Evolutionary conservation across 2,329 filamentous ascomycete genomes (phyloP), one percentile per base, ranked within the genome.

Genomic region (Epichloe bromicola): DNA sequence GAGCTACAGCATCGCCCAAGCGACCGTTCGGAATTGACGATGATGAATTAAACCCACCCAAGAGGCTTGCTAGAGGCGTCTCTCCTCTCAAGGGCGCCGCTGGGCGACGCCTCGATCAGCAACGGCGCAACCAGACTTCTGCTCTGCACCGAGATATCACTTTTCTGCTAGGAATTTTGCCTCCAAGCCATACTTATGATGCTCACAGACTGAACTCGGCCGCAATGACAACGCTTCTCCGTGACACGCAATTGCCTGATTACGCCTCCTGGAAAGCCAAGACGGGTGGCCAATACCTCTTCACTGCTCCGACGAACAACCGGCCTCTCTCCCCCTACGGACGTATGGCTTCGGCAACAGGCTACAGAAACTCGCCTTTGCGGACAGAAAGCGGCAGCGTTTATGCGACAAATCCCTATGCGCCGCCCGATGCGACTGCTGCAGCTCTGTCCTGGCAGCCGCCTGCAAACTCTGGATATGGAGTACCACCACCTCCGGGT

Each of bases 61-160:
- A 90, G 58, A 96, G 97, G 65, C 77, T 96, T 48, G 79, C 84
- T 46, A 82, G 94, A 43, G 90, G 85, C n/a, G 89, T 87, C 51
- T 97, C 91, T 5, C 93, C 94, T 0, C 75, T 97, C 38, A 98
- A 97, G 65, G 88, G 88, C 14, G 87, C 88, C 1, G 88, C 91
- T 38, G 88, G 88, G 26, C 83, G 90, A 51, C 83, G 90, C 37
- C 74, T 94, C 20, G 88, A 93, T 60, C 86, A 93, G 63, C 83
- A 88, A 63, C 77, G 80, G 48, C 74, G 82, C 5, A 80, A 76
- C 58, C 78, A 78, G 56, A 71, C 72, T 12, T 76, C 84, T 3
- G 82, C 86, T 1, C 75, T 96, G 38, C 88, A 91, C 30, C 80
- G 86, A 40, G 78, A 81, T 54, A 76, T 82, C 41, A 79, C 74